Conservation (phyloP, 352 stramenopile species). For the Nothophytophthora sp. region DNA sequence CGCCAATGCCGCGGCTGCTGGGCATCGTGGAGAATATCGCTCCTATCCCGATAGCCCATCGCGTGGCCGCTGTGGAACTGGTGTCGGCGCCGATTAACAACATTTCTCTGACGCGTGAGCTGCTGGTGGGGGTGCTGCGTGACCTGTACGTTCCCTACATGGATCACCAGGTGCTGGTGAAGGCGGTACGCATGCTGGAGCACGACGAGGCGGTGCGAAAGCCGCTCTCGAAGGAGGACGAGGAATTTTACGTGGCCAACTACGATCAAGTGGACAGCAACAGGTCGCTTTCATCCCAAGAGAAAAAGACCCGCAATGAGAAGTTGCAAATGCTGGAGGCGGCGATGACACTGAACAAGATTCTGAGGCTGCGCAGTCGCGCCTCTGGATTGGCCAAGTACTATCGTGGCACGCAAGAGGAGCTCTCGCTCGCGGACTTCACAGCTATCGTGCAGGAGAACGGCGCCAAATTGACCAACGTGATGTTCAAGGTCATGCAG, state of each 20-base stretch:
- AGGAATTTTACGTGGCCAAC: slow-evolving; percentile 52
- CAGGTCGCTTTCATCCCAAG: slow-evolving; percentile 37
- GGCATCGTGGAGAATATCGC: slow-evolving; percentile 58
- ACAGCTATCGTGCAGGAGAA: slow-evolving; percentile 44
- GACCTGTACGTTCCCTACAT: slow-evolving; percentile 60
- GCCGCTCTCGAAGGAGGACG: slow-evolving; percentile 41
- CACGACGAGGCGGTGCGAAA: slow-evolving; percentile 42
- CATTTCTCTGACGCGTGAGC: slow-evolving; percentile 44
- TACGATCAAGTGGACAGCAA: slow-evolving; percentile 48
- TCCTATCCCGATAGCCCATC: slow-evolving; percentile 48
- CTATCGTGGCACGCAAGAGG: slow-evolving; percentile 36
- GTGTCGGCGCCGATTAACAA: slow-evolving; percentile 34
- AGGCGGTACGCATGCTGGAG: slow-evolving; percentile 49
- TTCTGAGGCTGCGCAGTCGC: slow-evolving; percentile 45
- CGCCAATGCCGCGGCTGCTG: slow-evolving; percentile 55
- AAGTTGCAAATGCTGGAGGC: slow-evolving; percentile 44
- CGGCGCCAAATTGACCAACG: slow-evolving; percentile 38
- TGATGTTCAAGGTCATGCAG: slow-evolving; percentile 58
- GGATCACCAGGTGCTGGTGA: slow-evolving; percentile 53
- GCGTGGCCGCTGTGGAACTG: slow-evolving; percentile 43
- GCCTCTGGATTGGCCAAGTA: slow-evolving; percentile 41
- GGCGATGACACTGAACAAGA: slow-evolving; percentile 46
- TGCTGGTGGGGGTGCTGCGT: slow-evolving; percentile 44
- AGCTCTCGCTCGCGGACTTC: slow-evolving; percentile 46
- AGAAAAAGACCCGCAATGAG: slow-evolving; percentile 40